Evolutionary conservation across 2,329 filamentous ascomycete genomes (phyloP), one percentile per base, ranked within the genome.

Genomic region (Paecilomyces fulvus): DNA sequence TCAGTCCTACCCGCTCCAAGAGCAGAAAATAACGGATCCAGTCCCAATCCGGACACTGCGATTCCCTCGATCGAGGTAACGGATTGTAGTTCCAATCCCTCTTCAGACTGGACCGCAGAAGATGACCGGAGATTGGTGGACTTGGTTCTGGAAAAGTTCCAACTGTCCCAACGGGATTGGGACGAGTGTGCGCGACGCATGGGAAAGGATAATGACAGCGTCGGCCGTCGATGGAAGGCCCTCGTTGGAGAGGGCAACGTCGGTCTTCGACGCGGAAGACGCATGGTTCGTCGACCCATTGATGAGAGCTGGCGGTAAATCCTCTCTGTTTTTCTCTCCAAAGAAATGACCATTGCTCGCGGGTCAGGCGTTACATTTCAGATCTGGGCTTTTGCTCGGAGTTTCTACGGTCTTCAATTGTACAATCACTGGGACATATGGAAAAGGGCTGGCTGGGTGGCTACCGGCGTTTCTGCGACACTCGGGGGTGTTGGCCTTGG

Each of bases 171-270:
- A 52, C 64, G 65, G 52, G 74, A 77, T 52, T 77, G 75, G 76
- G 71, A 74, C 25, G 75, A 77, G 28, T 78, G 75, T 60, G 75
- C 75, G 21, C 67, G 69, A 31, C 65, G 60, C 55, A 67, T 79
- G 59, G 75, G 75, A 52, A 71, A 70, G 51, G 71, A 74, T 51
- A 64, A 70, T 30, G 70, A 71, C 17, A 73, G 70, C 52, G 65
- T 77, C 23, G 73, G 72, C n/a, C 66, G 64, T 54, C 64, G 76
- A 52, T 78, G 75, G 75, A 70, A 68, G 52, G 63, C 70, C 46
- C 70, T 78, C 11, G 63, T 78, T 17, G 70, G 70, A 9, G 69
- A 75, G 55, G 75, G 75, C n/a, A 70, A 75, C 54, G 67, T 77
- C 20, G 73, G 73, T 6, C 63, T 78, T 52, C 68, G 71, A 53